phyloP scores from a whole-genome alignment of 169 alveolate genomes.

The Eimeria zaria region DNA sequence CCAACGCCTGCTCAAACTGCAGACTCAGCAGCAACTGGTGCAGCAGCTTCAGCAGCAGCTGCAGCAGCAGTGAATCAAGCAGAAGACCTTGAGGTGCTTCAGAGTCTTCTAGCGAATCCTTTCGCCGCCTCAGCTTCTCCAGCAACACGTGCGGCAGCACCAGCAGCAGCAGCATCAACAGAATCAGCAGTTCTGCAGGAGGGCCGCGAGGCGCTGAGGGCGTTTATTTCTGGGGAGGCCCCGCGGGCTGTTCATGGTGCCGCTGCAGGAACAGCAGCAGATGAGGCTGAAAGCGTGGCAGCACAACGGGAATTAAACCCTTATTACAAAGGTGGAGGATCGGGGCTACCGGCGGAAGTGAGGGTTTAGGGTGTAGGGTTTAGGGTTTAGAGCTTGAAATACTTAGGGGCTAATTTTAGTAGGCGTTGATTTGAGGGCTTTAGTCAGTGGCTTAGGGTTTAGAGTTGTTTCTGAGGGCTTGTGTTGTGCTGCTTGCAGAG shows the following conservation, averaged over 20 bases:
- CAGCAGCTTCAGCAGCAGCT: slow-evolving; percentile 15
- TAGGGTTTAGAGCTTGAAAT: not conserved
- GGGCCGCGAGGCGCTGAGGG: slow-evolving; percentile 42
- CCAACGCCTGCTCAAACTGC: not conserved
- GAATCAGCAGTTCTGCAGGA: not conserved
- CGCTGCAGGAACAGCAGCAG: slow-evolving; percentile 7
- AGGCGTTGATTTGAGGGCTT: no score
- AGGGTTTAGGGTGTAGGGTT: slow-evolving; percentile 14
- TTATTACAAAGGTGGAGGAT: not conserved
- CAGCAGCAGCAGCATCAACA: slow-evolving; percentile 21
- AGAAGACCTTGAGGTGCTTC: not conserved
- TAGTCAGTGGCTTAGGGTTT: no score
- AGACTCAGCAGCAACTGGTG: slow-evolving; percentile 3
- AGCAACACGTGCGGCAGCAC: not conserved
- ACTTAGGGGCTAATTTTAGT: no score
- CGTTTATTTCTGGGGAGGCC: not conserved
- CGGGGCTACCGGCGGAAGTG: slow-evolving; percentile 8
- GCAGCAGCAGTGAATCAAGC: not conserved
- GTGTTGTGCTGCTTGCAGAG: not conserved
- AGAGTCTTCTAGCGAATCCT: not conserved
- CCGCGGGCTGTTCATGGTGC: not conserved
- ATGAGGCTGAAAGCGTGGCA: slow-evolving; percentile 24
- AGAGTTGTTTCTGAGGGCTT: no score
- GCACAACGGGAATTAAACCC: slow-evolving; percentile 19
- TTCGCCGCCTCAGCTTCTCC: not conserved